Evolutionary conservation across 345 rosid genomes (phyloP).

Genomic region (Linum trigynum): DNA sequence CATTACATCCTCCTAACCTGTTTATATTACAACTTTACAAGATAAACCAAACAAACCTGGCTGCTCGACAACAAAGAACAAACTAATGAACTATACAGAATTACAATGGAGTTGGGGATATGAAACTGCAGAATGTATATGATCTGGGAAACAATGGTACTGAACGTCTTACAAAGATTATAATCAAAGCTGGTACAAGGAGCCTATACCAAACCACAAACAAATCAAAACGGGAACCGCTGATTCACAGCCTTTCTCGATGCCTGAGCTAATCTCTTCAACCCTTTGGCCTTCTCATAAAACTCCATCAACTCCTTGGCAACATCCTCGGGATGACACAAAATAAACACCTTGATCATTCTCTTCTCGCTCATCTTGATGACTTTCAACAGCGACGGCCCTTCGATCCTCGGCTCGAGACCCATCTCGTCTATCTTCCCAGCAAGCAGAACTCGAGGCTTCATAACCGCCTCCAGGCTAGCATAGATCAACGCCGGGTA

Average conservation of each 20-base stretch:
- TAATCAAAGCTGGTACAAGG: too few species aligned
- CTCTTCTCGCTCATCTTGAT: conserved; percentile 61
- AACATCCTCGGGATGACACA: conserved; percentile 46
- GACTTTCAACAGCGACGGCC: conserved; percentile 29
- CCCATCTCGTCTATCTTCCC: conserved; percentile 55
- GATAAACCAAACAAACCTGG: too few species aligned
- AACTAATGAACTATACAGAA: too few species aligned
- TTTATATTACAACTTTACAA: too few species aligned
- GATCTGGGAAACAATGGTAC: too few species aligned
- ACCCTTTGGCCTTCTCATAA: conserved; percentile 35
- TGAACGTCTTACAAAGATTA: too few species aligned
- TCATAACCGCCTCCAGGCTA: conserved; percentile 49
- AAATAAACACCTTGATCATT: conserved; percentile 46
- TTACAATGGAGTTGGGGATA: too few species aligned
- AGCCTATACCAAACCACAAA: too few species aligned
- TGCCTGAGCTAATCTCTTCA: conserved; percentile 53
- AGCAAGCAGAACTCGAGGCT: conserved; percentile 49
- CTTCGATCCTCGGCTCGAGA: conserved; percentile 38
- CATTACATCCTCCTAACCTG: too few species aligned
- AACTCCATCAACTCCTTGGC: conserved; percentile 45
- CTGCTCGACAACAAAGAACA: too few species aligned
- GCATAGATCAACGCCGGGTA: conserved; percentile 43
- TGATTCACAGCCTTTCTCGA: conserved; percentile 35
- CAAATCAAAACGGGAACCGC: conserved; percentile 64
- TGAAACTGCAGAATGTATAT: too few species aligned